Evolutionary conservation across 148 eudicot genomes (phyloP).

Genomic region (Spergularia bocconei): DNA sequence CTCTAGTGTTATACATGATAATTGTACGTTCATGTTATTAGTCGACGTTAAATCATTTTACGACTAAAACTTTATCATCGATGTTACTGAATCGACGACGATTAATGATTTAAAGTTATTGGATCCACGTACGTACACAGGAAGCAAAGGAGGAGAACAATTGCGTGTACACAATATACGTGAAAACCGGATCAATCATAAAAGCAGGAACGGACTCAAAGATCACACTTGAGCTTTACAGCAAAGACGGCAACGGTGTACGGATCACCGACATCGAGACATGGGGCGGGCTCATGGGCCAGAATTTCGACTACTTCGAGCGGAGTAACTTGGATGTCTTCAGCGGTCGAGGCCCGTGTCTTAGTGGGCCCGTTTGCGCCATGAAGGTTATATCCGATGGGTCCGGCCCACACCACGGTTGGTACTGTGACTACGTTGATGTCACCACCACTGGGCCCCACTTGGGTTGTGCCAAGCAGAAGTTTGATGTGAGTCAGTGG

Average conservation of each 20-base stretch:
- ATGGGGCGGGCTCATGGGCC: slow-evolving; percentile 92
- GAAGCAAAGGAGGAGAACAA: slow-evolving; percentile 25
- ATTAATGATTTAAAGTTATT: neutral
- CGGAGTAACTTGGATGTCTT: slow-evolving; percentile 76
- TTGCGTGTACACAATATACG: slow-evolving; percentile 71
- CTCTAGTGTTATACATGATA: too few species aligned
- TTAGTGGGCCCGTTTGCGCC: slow-evolving; percentile 50
- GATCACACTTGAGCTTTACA: slow-evolving; percentile 57
- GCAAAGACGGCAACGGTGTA: slow-evolving; percentile 39
- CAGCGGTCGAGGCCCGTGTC: slow-evolving; percentile 69
- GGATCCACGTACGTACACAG: neutral
- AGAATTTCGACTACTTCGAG: slow-evolving; percentile 74
- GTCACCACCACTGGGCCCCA: slow-evolving; percentile 62
- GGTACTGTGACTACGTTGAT: slow-evolving; percentile 79
- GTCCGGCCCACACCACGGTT: slow-evolving; percentile 55
- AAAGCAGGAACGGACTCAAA: slow-evolving; percentile 85
- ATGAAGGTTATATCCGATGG: slow-evolving; percentile 73
- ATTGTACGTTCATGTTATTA: too few species aligned
- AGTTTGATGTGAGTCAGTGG: slow-evolving; percentile 72
- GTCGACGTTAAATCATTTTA: too few species aligned
- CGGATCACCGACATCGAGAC: slow-evolving; percentile 49
- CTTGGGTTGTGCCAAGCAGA: slow-evolving; percentile 33
- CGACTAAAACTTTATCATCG: neutral
- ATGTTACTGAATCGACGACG: neutral
- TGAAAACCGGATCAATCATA: slow-evolving; percentile 67